phyloP scores from a whole-genome alignment of 2,329 filamentous ascomycete genomes.

The Ophiostoma tasmaniense region DNA sequence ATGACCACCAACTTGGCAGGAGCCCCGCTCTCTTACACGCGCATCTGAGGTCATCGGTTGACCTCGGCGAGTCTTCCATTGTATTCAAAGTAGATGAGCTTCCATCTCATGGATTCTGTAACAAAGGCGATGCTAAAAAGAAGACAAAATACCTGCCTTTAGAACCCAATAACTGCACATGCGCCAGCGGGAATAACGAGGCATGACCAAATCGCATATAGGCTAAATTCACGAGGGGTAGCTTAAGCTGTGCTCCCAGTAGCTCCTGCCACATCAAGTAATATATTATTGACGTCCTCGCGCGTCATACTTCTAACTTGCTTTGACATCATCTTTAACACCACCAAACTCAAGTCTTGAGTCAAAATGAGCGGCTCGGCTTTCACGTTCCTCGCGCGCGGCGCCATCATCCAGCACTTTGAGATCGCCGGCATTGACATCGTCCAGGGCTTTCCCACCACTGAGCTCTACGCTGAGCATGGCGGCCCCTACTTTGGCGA shows the following conservation, averaged over 20 bases:
- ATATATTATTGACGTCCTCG: neutral
- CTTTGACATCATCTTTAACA: neutral
- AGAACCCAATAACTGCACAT: neutral
- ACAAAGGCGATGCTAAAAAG: too few species aligned
- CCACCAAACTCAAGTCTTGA: neutral
- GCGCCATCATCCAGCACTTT: slow-evolving; percentile 75
- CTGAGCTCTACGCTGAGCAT: slow-evolving; percentile 65
- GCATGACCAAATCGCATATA: neutral
- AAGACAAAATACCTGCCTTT: neutral
- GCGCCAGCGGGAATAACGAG: neutral
- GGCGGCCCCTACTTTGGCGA: slow-evolving; percentile 82
- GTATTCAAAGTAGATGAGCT: neutral
- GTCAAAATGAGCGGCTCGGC: slow-evolving; percentile 40
- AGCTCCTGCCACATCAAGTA: neutral
- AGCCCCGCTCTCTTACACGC: neutral
- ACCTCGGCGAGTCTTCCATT: neutral
- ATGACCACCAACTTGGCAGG: neutral
- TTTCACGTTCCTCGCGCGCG: slow-evolving; percentile 62
- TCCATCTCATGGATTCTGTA: too few species aligned
- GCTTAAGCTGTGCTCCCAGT: neutral
- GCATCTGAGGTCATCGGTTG: neutral
- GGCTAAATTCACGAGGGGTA: slow-evolving; percentile 7
- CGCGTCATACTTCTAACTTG: neutral
- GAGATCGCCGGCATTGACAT: slow-evolving; percentile 72
- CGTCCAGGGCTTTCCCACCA: slow-evolving; percentile 73